A percentile compares a stretch with the other conserved stretches of the same genome.
Evolutionary conservation across 2,329 filamentous ascomycete genomes (phyloP).

Genomic region (Nigrospora osmanthi): DNA sequence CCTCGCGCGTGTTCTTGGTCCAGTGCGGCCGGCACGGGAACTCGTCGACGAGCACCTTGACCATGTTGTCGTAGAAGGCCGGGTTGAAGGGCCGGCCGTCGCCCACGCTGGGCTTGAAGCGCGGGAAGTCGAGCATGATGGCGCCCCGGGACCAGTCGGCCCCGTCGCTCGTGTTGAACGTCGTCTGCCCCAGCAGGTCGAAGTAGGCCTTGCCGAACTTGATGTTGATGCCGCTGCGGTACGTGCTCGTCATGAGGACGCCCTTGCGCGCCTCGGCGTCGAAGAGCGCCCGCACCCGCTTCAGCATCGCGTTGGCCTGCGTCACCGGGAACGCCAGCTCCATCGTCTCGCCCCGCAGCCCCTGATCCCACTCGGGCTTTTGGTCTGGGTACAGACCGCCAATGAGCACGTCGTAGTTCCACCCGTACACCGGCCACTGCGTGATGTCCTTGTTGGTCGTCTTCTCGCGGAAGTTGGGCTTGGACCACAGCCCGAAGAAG

Average conservation of each 20-base stretch:
- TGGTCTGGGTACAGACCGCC: slow-evolving; percentile 41
- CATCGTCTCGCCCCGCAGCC: slow-evolving; percentile 37
- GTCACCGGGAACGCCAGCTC: slow-evolving; percentile 45
- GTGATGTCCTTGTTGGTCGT: slow-evolving; percentile 31
- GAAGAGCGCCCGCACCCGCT: slow-evolving; percentile 38
- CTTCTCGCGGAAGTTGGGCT: slow-evolving; percentile 45
- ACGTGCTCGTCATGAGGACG: slow-evolving; percentile 40
- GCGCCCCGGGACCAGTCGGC: slow-evolving; percentile 40
- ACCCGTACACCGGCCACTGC: slow-evolving; percentile 42
- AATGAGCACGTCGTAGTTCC: slow-evolving; percentile 46
- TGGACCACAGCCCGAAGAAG: slow-evolving; percentile 40
- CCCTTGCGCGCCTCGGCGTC: slow-evolving; percentile 34
- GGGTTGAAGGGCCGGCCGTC: slow-evolving; percentile 40
- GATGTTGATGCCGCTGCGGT: slow-evolving; percentile 44
- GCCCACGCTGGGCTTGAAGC: slow-evolving; percentile 34
- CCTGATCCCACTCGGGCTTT: slow-evolving; percentile 39
- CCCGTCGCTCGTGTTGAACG: slow-evolving; percentile 36
- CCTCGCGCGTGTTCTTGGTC: slow-evolving; percentile 44
- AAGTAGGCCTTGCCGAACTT: slow-evolving; percentile 41
- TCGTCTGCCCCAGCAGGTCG: slow-evolving; percentile 41
- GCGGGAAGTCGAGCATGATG: slow-evolving; percentile 48
- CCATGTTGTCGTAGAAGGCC: slow-evolving; percentile 38
- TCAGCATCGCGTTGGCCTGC: slow-evolving; percentile 38
- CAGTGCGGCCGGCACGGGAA: slow-evolving; percentile 44
- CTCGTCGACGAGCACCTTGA: slow-evolving; percentile 36